Evolutionary conservation across 1,284 basidiomycete species (phyloP).

Genomic region (Schizopora paradoxa): DNA sequence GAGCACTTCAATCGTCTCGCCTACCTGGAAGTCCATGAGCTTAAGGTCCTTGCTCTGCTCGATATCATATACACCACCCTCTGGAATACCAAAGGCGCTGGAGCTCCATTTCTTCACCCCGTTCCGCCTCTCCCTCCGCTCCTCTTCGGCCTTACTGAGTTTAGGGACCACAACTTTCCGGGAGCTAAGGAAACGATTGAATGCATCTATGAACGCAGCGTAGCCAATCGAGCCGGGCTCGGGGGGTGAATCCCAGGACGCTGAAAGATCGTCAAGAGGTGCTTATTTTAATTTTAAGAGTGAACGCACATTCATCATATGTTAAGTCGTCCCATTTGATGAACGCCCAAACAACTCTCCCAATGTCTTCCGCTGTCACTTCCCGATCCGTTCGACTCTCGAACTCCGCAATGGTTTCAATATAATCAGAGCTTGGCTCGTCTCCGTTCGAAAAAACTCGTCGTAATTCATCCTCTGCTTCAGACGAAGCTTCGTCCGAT

Average conservation of each 20-base stretch:
- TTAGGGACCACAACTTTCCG: slow-evolving; percentile 57
- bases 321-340: slow-evolving; percentile 89
- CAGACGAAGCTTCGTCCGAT: slow-evolving; percentile 27
- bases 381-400: slow-evolving; percentile 40
- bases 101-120: slow-evolving; percentile 42
- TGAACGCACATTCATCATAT: slow-evolving; percentile 90
- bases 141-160: slow-evolving; percentile 36
- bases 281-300: slow-evolving; percentile 24
- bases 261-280: slow-evolving; percentile 33
- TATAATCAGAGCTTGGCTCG: slow-evolving; percentile 43
- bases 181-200: slow-evolving; percentile 60
- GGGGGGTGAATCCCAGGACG: slow-evolving; percentile 90
- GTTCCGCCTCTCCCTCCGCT: slow-evolving; percentile 42
- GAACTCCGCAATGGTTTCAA: slow-evolving; percentile 57
- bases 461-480: slow-evolving; percentile 32
- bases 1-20: slow-evolving; percentile 16
- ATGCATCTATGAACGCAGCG: slow-evolving; percentile 59
- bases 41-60: slow-evolving; percentile 58
- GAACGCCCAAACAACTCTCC: slow-evolving; percentile 69
- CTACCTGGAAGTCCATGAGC: slow-evolving; percentile 83
- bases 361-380: slow-evolving; percentile 49
- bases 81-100: slow-evolving; percentile 40
- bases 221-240: slow-evolving; percentile 51
- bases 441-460: slow-evolving; percentile 51
- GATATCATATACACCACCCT: slow-evolving; percentile 46